A percentile compares a stretch with the other conserved stretches of the same genome.
Evolutionary conservation across 768 basidiomycete species (phyloP).

Genomic region (Russula dissimulans): DNA sequence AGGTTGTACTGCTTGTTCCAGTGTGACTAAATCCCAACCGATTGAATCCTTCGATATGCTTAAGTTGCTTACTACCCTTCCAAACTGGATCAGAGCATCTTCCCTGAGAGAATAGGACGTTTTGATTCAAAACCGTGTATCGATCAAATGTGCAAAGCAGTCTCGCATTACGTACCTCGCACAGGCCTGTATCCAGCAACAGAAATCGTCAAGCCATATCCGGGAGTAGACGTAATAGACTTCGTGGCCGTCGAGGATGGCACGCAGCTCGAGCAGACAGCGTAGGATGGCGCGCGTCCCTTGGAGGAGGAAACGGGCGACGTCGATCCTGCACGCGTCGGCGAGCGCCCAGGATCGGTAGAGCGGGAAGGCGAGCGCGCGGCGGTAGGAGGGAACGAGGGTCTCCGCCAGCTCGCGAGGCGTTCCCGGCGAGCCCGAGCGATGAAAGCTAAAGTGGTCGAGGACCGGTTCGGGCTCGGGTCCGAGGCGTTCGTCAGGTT

Average conservation of each 20-base stretch:
- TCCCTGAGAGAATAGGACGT: conserved; percentile 37
- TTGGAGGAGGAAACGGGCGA: conserved; percentile 43
- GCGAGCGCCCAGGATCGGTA: conserved; percentile 71
- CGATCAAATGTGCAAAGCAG: neutral
- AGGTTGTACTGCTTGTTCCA: conserved; percentile 48
- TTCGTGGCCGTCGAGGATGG: conserved; percentile 70
- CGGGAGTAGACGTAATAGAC: conserved; percentile 86
- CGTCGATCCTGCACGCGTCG: conserved; percentile 58
- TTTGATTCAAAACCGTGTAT: neutral
- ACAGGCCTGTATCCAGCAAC: conserved; percentile 64
- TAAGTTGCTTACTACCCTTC: conserved; percentile 31
- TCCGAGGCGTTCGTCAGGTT: too few species aligned
- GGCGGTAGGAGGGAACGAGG: conserved; percentile 59
- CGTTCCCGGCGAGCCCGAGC: neutral
- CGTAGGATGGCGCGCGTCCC: conserved; percentile 58
- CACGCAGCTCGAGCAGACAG: conserved; percentile 62
- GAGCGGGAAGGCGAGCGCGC: conserved; percentile 66
- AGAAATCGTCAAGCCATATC: conserved; percentile 80
- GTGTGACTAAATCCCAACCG: conserved; percentile 61
- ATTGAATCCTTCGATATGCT: conserved; percentile 44
- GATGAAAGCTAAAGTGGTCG: neutral
- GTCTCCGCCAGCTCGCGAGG: conserved; percentile 35
- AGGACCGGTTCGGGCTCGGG: too few species aligned
- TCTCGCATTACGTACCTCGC: conserved; percentile 40
- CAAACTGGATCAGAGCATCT: conserved; percentile 39